A percentile compares a stretch with the other conserved stretches of the same genome.
These are phyloP conservation scores for Aspergillus sclerotioniger DNA, from an alignment of 495 filamentous ascomycete species.

Conservation along the genomic window DNA sequence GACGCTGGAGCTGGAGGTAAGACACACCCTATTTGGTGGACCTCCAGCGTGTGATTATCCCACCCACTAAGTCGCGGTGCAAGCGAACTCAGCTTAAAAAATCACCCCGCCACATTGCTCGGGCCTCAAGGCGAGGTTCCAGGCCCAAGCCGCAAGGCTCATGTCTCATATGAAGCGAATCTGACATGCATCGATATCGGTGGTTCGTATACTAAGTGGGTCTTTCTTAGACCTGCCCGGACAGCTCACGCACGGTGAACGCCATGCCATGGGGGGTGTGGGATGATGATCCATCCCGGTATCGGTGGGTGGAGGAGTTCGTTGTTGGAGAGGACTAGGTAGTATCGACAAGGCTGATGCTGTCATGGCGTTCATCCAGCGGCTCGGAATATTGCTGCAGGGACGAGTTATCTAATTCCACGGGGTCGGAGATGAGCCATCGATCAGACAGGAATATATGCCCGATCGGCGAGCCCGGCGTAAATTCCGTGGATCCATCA, in stretches of 20 bases:
- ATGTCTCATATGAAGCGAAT: not conserved
- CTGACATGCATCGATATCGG: slow-evolving; percentile 3
- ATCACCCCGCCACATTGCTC: slow-evolving; percentile 1
- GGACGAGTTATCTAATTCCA: not conserved
- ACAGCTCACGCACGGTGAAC: not conserved
- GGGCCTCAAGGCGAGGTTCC: slow-evolving; percentile 1
- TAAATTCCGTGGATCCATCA: not conserved
- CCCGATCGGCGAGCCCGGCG: not conserved
- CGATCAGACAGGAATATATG: not conserved
- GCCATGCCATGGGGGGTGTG: too few relatives aligned
- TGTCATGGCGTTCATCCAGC: not conserved
- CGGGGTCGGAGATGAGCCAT: not conserved
- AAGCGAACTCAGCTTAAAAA: not conserved
- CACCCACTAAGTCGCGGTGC: not conserved
- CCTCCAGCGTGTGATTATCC: not conserved
- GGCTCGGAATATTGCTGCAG: not conserved
- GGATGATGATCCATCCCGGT: not conserved
- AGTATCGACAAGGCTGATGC: not conserved
- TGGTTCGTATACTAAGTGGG: not conserved
- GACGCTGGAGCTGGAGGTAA: not conserved
- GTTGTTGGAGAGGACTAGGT: not conserved
- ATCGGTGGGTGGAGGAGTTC: not conserved
- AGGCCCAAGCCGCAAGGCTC: not conserved
- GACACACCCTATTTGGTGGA: not conserved
- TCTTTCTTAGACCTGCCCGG: not conserved